Conservation (phyloP, 495 filamentous ascomycete genomes). For the Aspergillus kassunensis region DNA sequence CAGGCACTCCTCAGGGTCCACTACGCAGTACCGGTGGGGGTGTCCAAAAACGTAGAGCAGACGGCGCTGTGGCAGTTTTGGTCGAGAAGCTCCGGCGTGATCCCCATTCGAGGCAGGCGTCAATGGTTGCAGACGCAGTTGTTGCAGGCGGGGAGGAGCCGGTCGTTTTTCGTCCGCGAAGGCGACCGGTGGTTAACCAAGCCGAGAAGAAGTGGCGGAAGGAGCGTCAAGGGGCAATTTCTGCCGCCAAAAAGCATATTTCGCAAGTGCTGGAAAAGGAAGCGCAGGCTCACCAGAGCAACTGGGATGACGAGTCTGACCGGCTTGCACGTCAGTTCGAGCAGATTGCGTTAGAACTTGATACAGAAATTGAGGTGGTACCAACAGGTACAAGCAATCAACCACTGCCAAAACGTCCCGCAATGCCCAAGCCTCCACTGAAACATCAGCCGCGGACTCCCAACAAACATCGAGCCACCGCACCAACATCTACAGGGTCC, state of each 20-base stretch:
- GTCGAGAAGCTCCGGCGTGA: constrained; percentile 40
- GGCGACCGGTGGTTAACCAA: constrained; percentile 43
- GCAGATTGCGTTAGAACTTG: constrained; percentile 43
- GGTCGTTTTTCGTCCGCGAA: constrained; percentile 33
- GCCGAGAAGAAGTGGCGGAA: constrained; percentile 43
- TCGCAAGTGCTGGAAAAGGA: constrained; percentile 32
- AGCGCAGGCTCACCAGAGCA: constrained; percentile 29
- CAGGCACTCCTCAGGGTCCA: constrained; percentile 25
- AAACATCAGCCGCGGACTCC: constrained; percentile 36
- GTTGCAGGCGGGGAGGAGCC: background rate
- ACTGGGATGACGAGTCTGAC: constrained; percentile 43
- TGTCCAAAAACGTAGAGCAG: constrained; percentile 37
- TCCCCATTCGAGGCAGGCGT: constrained; percentile 39
- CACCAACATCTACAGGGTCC: constrained; percentile 13
- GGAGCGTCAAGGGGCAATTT: constrained; percentile 33
- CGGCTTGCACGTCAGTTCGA: constrained; percentile 44
- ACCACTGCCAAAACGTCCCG: background rate
- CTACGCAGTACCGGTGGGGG: constrained; percentile 26
- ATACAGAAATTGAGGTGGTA: constrained; percentile 19
- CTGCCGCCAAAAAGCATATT: constrained; percentile 39
- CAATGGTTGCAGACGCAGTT: constrained; percentile 34
- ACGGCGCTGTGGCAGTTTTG: constrained; percentile 36
- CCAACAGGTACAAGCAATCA: constrained; percentile 15
- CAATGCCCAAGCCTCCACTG: constrained; percentile 29
- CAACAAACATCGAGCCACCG: constrained; percentile 26